A percentile compares a stretch with the other conserved stretches of the same genome.
Evolutionary conservation across 345 rosid species (phyloP).

Genomic region (Eucalyptus pumila): DNA sequence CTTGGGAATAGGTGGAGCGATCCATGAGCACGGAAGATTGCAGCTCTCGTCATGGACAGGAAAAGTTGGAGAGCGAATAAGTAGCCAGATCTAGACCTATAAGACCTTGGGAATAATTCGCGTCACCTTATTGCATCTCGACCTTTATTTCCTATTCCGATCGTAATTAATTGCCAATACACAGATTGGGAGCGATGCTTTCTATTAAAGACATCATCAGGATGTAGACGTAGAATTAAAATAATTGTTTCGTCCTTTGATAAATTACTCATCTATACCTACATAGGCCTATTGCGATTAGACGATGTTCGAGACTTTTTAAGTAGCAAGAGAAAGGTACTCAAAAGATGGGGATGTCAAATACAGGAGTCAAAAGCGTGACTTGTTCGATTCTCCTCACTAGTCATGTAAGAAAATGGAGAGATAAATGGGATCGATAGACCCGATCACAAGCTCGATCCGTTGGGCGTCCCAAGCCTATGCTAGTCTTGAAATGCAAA

Average conservation of each 20-base stretch:
- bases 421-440: not conserved
- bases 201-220: not conserved
- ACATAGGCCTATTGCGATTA: not conserved
- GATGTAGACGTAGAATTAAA: not conserved
- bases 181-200: not conserved
- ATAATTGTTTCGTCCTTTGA: not conserved
- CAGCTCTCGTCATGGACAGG: not conserved
- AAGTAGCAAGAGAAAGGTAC: not conserved
- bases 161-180: not conserved
- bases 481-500: not conserved
- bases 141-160: not conserved
- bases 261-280: not conserved
- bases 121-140: not conserved
- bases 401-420: not conserved
- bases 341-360: not conserved
- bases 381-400: not conserved
- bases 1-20: not conserved
- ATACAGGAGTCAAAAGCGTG: not conserved
- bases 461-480: not conserved
- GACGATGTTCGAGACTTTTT: not conserved
- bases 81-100: not conserved
- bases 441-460: not conserved
- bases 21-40: not conserved
- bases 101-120: not conserved
- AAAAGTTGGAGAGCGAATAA: not conserved